A percentile compares a stretch with the other conserved stretches of the same genome.
These are phyloP conservation scores for Penicillium oxalicum DNA, from an alignment of 2,329 filamentous ascomycete genomes.

Conservation along the genomic window DNA sequence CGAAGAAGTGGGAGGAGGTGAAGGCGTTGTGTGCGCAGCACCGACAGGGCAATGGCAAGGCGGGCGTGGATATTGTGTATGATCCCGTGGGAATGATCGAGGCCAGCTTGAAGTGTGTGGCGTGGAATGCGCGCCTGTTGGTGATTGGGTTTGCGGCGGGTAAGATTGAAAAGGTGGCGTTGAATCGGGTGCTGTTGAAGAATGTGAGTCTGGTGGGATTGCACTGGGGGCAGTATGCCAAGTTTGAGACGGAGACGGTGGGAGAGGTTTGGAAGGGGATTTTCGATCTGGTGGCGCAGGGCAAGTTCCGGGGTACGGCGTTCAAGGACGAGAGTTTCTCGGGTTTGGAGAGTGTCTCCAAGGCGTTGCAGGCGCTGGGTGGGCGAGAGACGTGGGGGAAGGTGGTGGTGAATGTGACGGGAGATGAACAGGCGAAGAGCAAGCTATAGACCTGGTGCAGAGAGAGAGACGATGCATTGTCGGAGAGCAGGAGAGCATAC, in stretches of 20 bases:
- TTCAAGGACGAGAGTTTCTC: conserved; percentile 78
- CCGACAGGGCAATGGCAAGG: conserved; percentile 58
- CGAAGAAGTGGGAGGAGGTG: conserved; percentile 59
- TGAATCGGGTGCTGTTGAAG: conserved; percentile 89
- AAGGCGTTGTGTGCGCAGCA: conserved; percentile 55
- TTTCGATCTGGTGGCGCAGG: conserved; percentile 66
- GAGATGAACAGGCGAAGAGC: conserved; percentile 56
- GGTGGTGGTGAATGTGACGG: conserved; percentile 81
- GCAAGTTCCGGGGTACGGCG: conserved; percentile 74
- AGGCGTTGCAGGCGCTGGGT: conserved; percentile 70
- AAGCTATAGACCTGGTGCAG: conserved; percentile 25
- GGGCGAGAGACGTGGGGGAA: conserved; percentile 89
- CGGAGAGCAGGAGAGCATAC: no score
- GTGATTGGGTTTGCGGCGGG: conserved; percentile 87
- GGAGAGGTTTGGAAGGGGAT: conserved; percentile 75
- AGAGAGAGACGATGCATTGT: background rate
- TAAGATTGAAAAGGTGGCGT: conserved; percentile 80
- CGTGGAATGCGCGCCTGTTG: conserved; percentile 85
- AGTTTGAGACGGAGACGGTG: conserved; percentile 65
- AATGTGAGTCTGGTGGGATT: conserved; percentile 86
- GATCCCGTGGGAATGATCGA: conserved; percentile 91
- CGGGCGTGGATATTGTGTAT: conserved; percentile 85
- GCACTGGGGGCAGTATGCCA: conserved; percentile 83
- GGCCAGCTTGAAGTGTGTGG: conserved; percentile 79
- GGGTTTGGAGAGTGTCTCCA: conserved; percentile 71